Base-by-base conservation (phyloP, 108 stramenopile genomes). In the Nitzschia sp. region DNA sequence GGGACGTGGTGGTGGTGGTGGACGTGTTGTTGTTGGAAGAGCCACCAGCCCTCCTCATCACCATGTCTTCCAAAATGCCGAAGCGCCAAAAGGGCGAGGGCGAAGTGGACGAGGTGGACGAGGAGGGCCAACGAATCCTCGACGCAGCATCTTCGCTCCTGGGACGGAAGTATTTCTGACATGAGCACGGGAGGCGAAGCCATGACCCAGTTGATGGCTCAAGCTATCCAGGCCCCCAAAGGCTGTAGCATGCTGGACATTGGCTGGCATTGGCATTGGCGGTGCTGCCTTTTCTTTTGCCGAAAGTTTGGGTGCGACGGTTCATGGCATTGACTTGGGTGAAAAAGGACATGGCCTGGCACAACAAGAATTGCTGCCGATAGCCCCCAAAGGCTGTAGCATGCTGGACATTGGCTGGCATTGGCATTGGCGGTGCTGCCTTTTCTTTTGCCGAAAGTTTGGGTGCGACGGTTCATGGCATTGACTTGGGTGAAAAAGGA, bases 161-260 rank as follows among this genome's bases (percentile, higher is more conserved):
- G n/a, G n/a, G n/a, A n/a, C n/a, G n/a, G n/a, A n/a, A n/a, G n/a
- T n/a, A n/a, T n/a, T n/a, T n/a, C n/a, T n/a, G n/a, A 70, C 70
- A 70, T 70, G 70, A 31, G 28, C 1, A 59, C 70, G n/a, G 70
- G 70, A 32, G 70, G 70, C 17, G n/a, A 49, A 26, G 70, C 65
- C 21, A 70, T 36, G 26, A 48, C 47, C 1, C 0, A 2, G 1
- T 28, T 33, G 27, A 53, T 51, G 48, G 49, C 49, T 30, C 13
- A 30, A 23, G 30, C 45, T 30, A 19, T 70, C 23, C 1, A 31
- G 27, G 34, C 58, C 6, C 54, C 59, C 2, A 47, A 30, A 29
- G 49, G 48, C 24, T 25, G 35, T 29, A 27, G 23, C 21, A 49
- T 70, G 26, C 28, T 70, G 1, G 70, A 70, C 31, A 38, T 70